Percentiles rank a stretch among this genome's conserved stretches.
phyloP scores from a whole-genome alignment of 2,329 filamentous ascomycete genomes.

The Daldinia sp. region DNA sequence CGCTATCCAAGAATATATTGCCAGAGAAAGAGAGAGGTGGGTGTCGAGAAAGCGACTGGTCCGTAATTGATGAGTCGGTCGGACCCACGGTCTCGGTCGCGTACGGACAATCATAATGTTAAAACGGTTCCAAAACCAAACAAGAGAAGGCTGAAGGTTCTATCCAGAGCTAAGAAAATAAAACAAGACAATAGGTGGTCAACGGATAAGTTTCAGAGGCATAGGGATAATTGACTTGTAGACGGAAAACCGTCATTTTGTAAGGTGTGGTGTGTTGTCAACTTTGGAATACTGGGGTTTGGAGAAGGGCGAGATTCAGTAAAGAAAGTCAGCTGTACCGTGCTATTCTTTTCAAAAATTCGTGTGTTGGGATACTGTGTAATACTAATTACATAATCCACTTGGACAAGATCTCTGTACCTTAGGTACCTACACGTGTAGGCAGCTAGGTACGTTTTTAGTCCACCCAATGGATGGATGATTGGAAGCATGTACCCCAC shows the following conservation, averaged over 20 bases:
- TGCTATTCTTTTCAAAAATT: background rate
- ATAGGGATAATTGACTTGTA: background rate
- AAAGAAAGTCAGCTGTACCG: background rate
- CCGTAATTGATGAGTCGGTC: background rate
- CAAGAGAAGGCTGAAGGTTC: background rate
- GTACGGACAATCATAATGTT: background rate
- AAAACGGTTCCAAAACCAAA: background rate
- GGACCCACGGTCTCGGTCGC: background rate
- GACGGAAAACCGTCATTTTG: background rate
- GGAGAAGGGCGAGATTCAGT: slow-evolving; percentile 1
- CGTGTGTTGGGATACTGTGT: background rate
- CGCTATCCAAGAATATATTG: background rate
- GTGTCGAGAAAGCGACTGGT: background rate
- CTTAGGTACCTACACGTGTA: too few relatives aligned
- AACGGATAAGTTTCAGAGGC: background rate
- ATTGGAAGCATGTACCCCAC: too few relatives aligned
- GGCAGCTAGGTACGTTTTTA: too few relatives aligned
- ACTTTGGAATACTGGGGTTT: background rate
- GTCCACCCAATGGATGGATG: too few relatives aligned
- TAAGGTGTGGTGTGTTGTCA: slow-evolving; percentile 1
- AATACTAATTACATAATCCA: background rate
- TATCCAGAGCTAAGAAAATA: background rate
- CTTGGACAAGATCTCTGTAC: too few relatives aligned
- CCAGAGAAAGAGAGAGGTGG: background rate
- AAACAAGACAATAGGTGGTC: background rate